Conservation (phyloP, 2,329 filamentous ascomycete species). For the Coleophoma eucalyptorum region DNA sequence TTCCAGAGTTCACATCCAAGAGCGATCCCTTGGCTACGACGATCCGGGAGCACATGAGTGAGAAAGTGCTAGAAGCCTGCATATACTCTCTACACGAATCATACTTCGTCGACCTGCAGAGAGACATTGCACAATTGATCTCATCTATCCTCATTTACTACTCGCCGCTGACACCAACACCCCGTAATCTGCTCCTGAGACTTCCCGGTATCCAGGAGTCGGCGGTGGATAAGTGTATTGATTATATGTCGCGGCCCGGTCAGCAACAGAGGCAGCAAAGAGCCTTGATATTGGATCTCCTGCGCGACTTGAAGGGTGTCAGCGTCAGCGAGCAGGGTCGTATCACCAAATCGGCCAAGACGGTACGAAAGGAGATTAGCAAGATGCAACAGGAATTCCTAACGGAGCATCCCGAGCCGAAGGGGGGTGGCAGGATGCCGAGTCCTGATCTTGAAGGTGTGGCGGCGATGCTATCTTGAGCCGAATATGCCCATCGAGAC, state of each 20-base stretch:
- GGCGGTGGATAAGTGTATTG: conserved; percentile 63
- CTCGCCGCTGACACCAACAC: conserved; percentile 63
- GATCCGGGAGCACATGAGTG: conserved; percentile 86
- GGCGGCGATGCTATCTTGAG: conserved; percentile 15
- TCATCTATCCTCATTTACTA: conserved; percentile 81
- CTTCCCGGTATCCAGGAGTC: conserved; percentile 71
- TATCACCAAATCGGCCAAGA: conserved; percentile 53
- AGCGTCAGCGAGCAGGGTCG: conserved; percentile 93
- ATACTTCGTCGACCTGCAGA: conserved; percentile 95
- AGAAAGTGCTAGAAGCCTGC: conserved; percentile 83
- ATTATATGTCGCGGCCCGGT: conserved; percentile 53
- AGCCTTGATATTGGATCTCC: conserved; percentile 75
- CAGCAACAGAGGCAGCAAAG: conserved; percentile 73
- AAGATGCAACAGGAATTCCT: conserved; percentile 66
- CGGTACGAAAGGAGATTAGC: conserved; percentile 42
- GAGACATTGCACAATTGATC: conserved; percentile 84
- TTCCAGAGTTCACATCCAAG: conserved; percentile 69
- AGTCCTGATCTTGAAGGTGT: conserved; percentile 26
- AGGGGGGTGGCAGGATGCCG: conserved; percentile 5
- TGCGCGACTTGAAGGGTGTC: conserved; percentile 84
- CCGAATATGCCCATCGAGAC: too few relatives aligned
- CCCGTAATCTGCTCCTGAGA: conserved; percentile 70
- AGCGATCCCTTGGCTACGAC: conserved; percentile 46
- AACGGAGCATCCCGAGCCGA: conserved; percentile 36
- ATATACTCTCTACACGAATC: conserved; percentile 89